Evolutionary conservation across 306 rosid genomes (phyloP), one percentile per base, ranked within the genome.

Genomic region (Urtica urens): DNA sequence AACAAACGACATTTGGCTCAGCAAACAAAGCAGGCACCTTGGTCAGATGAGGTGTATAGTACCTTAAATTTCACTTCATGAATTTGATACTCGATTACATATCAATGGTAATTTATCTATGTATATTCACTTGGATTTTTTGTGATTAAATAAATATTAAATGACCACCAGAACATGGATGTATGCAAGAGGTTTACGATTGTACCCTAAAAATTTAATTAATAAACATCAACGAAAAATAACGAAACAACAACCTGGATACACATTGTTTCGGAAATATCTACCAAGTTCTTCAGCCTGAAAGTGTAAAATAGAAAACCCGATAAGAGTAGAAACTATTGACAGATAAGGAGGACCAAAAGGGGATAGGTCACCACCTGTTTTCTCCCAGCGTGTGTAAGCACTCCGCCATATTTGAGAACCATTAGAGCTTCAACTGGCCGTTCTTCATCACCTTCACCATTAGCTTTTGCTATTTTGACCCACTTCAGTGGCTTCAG

Each of bases 201-300:
- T n/a, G 10, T 37, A 7, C 23, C 63, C 49, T 38, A 11, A 31
- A 20, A 10, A 28, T 11, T 26, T 21, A 10, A 11, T 13, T 33
- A 41, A 23, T 7, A 24, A 58, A 31, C 31, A 26, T 38, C 43
- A 48, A 43, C 9, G 27, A 69, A 20, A 48, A 57, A 25, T 60
- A 51, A 50, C 12, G 39, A 27, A 39, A 39, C 33, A 51, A 51
- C 58, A 49, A 88, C 97, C 97, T 77, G 99, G 99, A 73, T 90
- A 90, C 86, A 90, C 77, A 60, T 90, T 81, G 65, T 90, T 79
- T 20, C 95, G 80, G 61, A 90, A 90, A 70, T 75, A 90, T 82
- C 99, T 81, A 55, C 99, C 99, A 58, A 90, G 80, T 56, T 90
- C 99, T 78, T 90, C 99, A 51, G 99, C 99, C 99, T 90, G 72